Evolutionary conservation across 257 asterid genomes (phyloP).

Genomic region (Lavandula angustifolia): DNA sequence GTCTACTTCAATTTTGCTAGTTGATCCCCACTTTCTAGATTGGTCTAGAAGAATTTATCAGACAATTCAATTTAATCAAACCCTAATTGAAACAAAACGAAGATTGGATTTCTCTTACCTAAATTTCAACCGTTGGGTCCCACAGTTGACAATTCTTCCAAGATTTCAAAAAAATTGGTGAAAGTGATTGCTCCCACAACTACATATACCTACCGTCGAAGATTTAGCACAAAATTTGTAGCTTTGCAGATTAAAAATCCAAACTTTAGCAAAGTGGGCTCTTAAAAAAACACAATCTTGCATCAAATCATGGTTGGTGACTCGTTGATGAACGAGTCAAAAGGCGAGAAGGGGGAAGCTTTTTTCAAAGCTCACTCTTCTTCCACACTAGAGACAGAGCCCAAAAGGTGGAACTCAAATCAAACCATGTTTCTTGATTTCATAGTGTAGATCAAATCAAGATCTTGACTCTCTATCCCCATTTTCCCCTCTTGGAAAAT

Average conservation of each 20-base stretch:
- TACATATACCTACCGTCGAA: background rate
- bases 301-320: background rate
- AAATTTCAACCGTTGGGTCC: too few relatives aligned
- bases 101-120: too few relatives aligned
- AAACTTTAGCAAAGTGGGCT: background rate
- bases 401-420: background rate
- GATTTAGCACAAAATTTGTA: background rate
- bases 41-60: too few relatives aligned
- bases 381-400: background rate
- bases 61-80: too few relatives aligned
- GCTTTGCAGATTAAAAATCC: background rate
- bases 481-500: background rate
- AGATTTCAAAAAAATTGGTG: too few relatives aligned
- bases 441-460: background rate
- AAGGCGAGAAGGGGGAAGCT: background rate
- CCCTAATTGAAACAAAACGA: too few relatives aligned
- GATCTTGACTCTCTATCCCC: background rate
- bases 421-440: background rate
- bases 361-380: background rate
- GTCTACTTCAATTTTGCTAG: too few relatives aligned
- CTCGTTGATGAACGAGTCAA: constrained; percentile 16
- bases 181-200: background rate
- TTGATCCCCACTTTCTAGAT: too few relatives aligned
- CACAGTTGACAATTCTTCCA: too few relatives aligned
- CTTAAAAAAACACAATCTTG: background rate